Base-by-base conservation (phyloP, 257 asterid genomes). In the Capsicum pubescens region DNA sequence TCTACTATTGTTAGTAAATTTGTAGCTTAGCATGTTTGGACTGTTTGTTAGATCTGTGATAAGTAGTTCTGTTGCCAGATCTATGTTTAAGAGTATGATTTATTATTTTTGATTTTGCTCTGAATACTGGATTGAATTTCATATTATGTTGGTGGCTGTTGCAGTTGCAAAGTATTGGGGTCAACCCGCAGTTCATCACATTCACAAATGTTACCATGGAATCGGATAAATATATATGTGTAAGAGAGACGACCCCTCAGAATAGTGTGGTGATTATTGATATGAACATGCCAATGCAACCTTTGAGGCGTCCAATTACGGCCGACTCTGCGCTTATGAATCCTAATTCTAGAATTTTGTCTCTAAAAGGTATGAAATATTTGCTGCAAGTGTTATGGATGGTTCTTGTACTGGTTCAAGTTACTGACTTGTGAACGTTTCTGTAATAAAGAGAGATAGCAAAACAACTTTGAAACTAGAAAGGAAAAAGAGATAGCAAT, bases 301-400 rank as follows among this genome's bases (percentile, higher is more conserved):
- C 99, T 46, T 82, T 97, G 90, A 89, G 99, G 90, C 92, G 99
- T 84, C 99, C 99, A 1, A 93, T 97, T 77, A 97, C 99, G 42
- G 99, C 99, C 13, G 99, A 97, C 87, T 97, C 99, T 2, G 99
- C 99, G 32, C 97, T 97, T 82, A 97, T 97, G 99, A 95, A 97
- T 91, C 98, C 99, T 21, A 90, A 90, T 88, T 87, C 95, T 60
- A 92, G 97, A 90, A 93, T 95, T 82, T 87, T 97, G 90, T 99
- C 99, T 44, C 89, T 97, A 61, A 95, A 97, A 95, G 99, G 99
- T 97, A 91, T 79, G 66, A 67, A 56, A 21, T 70, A 59, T 81
- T 52, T 81, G 36, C 76, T 56, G 8, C 56, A 4, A 67, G 19
- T 76, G 52, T 63, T 60, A 80, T 42, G 3, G 19, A 46, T 59